Evolutionary conservation across 441 rosid genomes (phyloP), one percentile per base, ranked within the genome.

Genomic region (Codiaeum variegatum): DNA sequence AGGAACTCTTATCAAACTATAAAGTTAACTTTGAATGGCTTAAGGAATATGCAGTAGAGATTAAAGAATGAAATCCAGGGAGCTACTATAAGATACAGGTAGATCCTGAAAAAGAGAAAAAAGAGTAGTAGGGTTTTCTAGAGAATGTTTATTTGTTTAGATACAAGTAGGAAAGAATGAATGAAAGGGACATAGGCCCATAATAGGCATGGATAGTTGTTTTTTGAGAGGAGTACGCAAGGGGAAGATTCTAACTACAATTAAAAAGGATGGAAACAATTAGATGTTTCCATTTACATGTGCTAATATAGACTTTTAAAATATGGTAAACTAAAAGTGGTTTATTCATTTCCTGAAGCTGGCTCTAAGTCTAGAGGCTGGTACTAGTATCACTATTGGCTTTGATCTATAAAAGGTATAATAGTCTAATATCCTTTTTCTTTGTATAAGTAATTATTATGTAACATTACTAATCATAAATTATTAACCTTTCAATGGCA

Each of bases 251-350:
- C 32, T 71, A 16, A 23, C 5, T 23, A 46, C 42, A 2, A 18
- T 72, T n/a, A 51, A 51, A 13, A 72, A 24, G 3, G 62, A 71
- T 60, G 58, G 28, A 10, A 71, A 70, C 11, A 34, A 28, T 2
- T 11, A 16, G 3, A 13, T 54, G 0, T 70, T 54, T 38, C 73
- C 34, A 0, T 40, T 34, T 0, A 6, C 36, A 3, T 34, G 36
- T 4, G 36, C 0, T 34, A 34, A 3, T 34, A 6, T 34, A 0
- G 54, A 70, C 6, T 29, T 26, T 16, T 44, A 18, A 49, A 13
- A 34, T 0, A 19, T n/a, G 23, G 58, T 52, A 1, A 52, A 52
- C 21, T 52, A 12, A 12, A 52, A 8, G 8, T 52, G 58, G 58
- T n/a, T 52, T 3, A 3, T 52, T 4, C 26, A 52, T 52, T 52